phyloP scores from a whole-genome alignment of 805 yeast genomes.

The Yamadazyma phyllophila region DNA sequence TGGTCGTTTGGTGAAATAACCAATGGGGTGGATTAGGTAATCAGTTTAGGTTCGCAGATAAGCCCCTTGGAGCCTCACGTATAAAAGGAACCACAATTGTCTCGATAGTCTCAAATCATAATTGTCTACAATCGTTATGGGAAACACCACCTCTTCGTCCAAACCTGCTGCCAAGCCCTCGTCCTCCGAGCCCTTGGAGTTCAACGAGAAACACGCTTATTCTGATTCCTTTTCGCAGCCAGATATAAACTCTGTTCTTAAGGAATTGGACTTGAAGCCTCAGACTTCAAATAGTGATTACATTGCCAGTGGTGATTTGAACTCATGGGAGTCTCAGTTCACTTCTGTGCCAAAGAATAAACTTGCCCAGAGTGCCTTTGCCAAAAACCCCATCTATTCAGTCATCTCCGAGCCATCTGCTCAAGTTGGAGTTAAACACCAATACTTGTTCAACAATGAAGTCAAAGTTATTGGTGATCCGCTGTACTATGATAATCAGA shows the following conservation, averaged over 20 bases:
- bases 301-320: constrained; percentile 24
- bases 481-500: constrained; percentile 52
- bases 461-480: constrained; percentile 38
- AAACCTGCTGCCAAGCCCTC: not conserved
- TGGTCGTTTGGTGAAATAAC: not conserved
- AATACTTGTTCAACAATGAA: constrained; percentile 36
- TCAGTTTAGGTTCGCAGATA: not conserved
- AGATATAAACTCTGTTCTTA: constrained; percentile 12
- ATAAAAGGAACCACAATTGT: constrained; percentile 3
- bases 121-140: constrained; percentile 8
- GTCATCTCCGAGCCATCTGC: constrained; percentile 37
- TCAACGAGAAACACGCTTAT: constrained; percentile 9
- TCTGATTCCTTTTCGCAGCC: constrained; percentile 2
- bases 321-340: constrained; percentile 47
- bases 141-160: constrained; percentile 8
- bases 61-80: constrained; percentile 3
- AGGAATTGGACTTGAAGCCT: constrained; percentile 15
- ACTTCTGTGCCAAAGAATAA: constrained; percentile 47
- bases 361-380: constrained; percentile 54
- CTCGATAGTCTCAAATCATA: too few species aligned
- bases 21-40: not conserved
- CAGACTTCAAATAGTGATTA: not conserved
- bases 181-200: not conserved
- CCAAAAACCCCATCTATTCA: constrained; percentile 43
- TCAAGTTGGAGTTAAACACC: constrained; percentile 20